Evolutionary conservation across 1,139 yeast genomes (phyloP).

Genomic region (Saccharomyces hybrid): DNA sequence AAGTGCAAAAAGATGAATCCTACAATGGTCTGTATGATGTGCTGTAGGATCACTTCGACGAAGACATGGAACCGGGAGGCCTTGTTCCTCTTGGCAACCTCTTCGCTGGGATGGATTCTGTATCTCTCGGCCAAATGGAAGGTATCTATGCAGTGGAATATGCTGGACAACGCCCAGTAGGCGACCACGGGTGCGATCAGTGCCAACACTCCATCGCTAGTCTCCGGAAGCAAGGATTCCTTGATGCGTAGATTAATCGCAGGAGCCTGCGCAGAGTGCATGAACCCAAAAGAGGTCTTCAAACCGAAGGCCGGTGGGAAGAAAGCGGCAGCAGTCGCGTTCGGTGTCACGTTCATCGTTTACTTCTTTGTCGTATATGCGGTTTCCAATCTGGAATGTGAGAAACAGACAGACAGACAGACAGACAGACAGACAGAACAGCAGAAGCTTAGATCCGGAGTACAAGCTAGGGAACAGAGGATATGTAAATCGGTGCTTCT

Average conservation of each 20-base stretch:
- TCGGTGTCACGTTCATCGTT: neutral
- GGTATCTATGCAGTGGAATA: conserved; percentile 70
- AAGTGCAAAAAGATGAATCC: conserved; percentile 50
- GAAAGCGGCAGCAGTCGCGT: conserved; percentile 1
- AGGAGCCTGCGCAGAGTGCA: conserved; percentile 19
- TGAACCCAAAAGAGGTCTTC: conserved; percentile 15
- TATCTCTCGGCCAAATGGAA: conserved; percentile 70
- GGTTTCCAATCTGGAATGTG: neutral
- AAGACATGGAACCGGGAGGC: conserved; percentile 65
- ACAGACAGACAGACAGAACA: neutral
- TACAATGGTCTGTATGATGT: conserved; percentile 65
- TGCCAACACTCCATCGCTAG: conserved; percentile 61
- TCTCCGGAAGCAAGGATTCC: conserved; percentile 12
- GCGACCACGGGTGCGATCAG: conserved; percentile 67
- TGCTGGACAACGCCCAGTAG: conserved; percentile 71
- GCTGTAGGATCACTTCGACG: conserved; percentile 78
- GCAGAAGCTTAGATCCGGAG: neutral
- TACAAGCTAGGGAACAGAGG: neutral
- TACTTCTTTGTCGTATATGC: neutral
- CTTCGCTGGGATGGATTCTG: conserved; percentile 88
- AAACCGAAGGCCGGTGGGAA: conserved; percentile 11
- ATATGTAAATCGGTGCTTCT: neutral
- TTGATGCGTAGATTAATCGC: conserved; percentile 9
- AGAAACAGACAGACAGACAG: neutral
- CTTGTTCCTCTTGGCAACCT: conserved; percentile 65